Evolutionary conservation across 768 basidiomycete genomes (phyloP).

Genomic region (Mycena galericulata): DNA sequence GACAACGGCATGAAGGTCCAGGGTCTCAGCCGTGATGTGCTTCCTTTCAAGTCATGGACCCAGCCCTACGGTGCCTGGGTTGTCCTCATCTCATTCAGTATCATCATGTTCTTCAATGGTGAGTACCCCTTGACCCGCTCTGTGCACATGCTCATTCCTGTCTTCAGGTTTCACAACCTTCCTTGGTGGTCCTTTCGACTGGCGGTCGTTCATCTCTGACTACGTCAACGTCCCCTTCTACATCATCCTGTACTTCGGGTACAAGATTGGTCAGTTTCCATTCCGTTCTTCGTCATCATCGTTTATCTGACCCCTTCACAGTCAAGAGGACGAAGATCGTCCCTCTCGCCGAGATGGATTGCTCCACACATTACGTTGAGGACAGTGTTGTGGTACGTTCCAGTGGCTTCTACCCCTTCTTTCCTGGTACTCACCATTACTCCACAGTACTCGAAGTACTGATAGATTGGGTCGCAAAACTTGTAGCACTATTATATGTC

Average conservation of each 20-base stretch:
- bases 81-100: slow-evolving; percentile 26
- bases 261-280: slow-evolving; percentile 30
- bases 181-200: slow-evolving; percentile 30
- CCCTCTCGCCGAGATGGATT: slow-evolving; percentile 34
- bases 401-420: not conserved
- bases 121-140: not conserved
- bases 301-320: not conserved
- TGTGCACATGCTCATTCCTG: not conserved
- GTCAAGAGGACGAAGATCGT: slow-evolving; percentile 35
- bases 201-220: slow-evolving; percentile 33
- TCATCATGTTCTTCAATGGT: slow-evolving; percentile 39
- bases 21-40: slow-evolving; percentile 34
- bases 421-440: not conserved
- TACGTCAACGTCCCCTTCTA: slow-evolving; percentile 42
- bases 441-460: slow-evolving; percentile 33
- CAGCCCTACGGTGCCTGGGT: slow-evolving; percentile 37
- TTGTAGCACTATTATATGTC: slow-evolving; percentile 16
- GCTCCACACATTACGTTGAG: slow-evolving; percentile 37
- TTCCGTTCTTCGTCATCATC: too few species aligned
- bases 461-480: slow-evolving; percentile 13
- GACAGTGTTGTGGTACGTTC: slow-evolving; percentile 33
- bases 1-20: slow-evolving; percentile 52
- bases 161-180: slow-evolving; percentile 30
- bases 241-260: slow-evolving; percentile 38
- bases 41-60: slow-evolving; percentile 37